Base-by-base conservation (phyloP, 176 grass and related monocot species). In the Luzula sylvatica region DNA sequence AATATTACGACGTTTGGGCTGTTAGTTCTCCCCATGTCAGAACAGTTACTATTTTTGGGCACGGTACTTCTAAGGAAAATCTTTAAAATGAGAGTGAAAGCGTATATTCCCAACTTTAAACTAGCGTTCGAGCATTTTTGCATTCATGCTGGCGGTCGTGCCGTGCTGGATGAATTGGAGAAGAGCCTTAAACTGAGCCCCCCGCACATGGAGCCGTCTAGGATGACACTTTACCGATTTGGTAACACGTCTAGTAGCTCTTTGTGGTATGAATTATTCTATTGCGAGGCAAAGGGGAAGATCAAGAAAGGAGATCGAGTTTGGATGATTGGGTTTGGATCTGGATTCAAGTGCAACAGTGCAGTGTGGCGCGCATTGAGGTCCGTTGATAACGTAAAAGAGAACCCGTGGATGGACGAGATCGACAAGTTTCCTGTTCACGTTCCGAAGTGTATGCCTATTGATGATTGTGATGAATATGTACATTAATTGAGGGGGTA, bases 321-420 rank as follows among this genome's bases (percentile, higher is more conserved):
- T 56, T 94, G 88, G 88, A 78, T 83, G 77, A 94, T 94, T 65
- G 83, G 82, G 2, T 94, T 94, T 58, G 88, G 88, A 18, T 80
- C 75, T 44, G 79, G 88, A 23, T 94, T 94, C 75, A 94, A 94
- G 79, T 94, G 88, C 71, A 94, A 94, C 65, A 94, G 88, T 58
- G 83, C 83, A 0, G 79, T 94, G 11, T 94, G 88, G 88, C 75
- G 80, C 16, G 78, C 88, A 3, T 75, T 94, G 2, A 48, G 75
- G 27, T 76, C 77, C 46, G 88, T 94, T 42, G 74, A 72, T 47
- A 75, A 82, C 20, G 80, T 69, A 1, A 68, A 61, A 15, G 24
- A 72, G 58, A 82, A 52, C 55, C 88, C 88, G 0, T 94, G 88
- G 88, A 65, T 83, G 20, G 79, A 78, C 49, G 83, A 78, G 71